Base-by-base conservation (phyloP, 1,284 basidiomycete species). In the Cutaneotrichosporon cutaneum region DNA sequence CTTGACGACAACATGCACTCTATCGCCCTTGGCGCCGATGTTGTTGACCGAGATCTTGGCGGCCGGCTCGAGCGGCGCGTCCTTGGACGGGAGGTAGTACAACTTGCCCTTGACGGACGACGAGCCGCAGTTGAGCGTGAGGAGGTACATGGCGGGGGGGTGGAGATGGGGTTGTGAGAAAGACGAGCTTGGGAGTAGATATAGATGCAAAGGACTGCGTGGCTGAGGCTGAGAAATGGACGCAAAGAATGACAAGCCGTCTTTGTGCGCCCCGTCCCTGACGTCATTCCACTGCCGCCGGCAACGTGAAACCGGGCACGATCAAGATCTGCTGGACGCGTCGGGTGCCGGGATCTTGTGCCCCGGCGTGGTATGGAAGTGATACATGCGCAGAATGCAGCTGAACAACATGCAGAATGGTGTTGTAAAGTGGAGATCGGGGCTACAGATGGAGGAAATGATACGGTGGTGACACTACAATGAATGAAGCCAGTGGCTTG, bases 71-170 rank as follows among this genome's bases (percentile, higher is more conserved):
- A 78, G 66, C 18, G 60, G 57, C 11, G 63, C 59, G 4, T 61
- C 47, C 14, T 56, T 56, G 10, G 58, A 47, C 3, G 74, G 68
- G 36, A 77, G 54, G n/a, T 55, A 33, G 62, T 70, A 81, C 14
- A 81, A 74, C 65, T 77, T 79, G 47, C 76, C 73, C 65, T 81
- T 81, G 73, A 81, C 77, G n/a, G 77, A 78, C 6, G 78, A 80
- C 4, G 77, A 78, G 51, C 80, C 80, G 65, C 80, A 81, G 68
- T 81, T 81, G 70, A 81, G 75, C 16, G 80, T 74, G 33, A 80
- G 73, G 52, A 79, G 72, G 66, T 76, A 75, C 55, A 60, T 65
- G 7, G 24, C 45, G 64, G 1, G 5, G 14, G n/a, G 21, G 6
- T 8, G 44, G 45, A 14, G 22, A 26, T 24, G 66, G 56, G 51